Percentiles rank a stretch among this genome's conserved stretches.
These are phyloP conservation scores for Porcisia hertigi DNA, from an alignment of 208 protist species.

Conservation along the genomic window DNA sequence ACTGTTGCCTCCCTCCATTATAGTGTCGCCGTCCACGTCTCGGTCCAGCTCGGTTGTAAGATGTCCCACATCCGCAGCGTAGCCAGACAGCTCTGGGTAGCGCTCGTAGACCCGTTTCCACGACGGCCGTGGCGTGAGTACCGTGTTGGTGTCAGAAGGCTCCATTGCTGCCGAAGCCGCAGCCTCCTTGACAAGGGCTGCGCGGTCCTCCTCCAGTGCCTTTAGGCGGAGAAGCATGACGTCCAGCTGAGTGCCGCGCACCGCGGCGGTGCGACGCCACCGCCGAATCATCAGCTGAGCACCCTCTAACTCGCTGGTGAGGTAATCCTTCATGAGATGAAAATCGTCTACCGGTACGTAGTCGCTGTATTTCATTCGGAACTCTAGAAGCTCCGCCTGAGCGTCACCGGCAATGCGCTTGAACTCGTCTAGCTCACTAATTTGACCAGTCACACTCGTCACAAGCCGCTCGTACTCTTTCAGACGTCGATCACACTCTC, in stretches of 20 bases:
- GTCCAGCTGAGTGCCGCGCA: slow-evolving; percentile 80
- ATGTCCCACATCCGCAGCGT: slow-evolving; percentile 24
- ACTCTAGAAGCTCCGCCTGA: slow-evolving; percentile 70
- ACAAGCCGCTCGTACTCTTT: slow-evolving; percentile 67
- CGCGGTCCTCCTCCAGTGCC: slow-evolving; percentile 46
- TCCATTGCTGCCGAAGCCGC: neutral
- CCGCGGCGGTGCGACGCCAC: slow-evolving; percentile 72
- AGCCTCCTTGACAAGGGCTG: slow-evolving; percentile 19
- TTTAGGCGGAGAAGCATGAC: slow-evolving; percentile 65
- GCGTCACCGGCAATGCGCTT: slow-evolving; percentile 77
- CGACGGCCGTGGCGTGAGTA: slow-evolving; percentile 77
- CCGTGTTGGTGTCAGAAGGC: slow-evolving; percentile 1
- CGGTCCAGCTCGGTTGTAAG: slow-evolving; percentile 17
- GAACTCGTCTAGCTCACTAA: slow-evolving; percentile 78
- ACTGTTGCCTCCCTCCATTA: neutral
- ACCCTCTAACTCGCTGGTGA: slow-evolving; percentile 53
- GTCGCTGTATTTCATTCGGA: slow-evolving; percentile 65
- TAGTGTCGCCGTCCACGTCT: neutral
- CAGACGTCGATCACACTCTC: slow-evolving; percentile 73
- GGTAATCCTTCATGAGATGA: slow-evolving; percentile 69
- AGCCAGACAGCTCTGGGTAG: slow-evolving; percentile 47
- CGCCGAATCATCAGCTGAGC: slow-evolving; percentile 52
- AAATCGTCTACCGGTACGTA: slow-evolving; percentile 72
- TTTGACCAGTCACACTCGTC: slow-evolving; percentile 38
- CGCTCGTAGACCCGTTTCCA: slow-evolving; percentile 45